phyloP scores from a whole-genome alignment of 2,329 filamentous ascomycete species.

The Aureobasidium subglaciale region DNA sequence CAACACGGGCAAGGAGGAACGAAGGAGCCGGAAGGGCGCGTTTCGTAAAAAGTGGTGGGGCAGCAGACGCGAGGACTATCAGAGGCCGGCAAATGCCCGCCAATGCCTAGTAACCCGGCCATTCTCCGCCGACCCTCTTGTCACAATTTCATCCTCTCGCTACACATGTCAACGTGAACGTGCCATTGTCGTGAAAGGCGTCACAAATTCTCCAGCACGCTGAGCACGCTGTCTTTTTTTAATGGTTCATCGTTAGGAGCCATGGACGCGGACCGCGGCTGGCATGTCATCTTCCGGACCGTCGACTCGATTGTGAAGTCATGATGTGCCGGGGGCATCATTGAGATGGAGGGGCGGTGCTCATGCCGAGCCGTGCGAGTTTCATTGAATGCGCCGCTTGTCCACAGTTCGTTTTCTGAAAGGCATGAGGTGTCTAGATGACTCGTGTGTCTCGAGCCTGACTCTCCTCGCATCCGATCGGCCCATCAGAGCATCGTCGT shows the following conservation, averaged over 20 bases:
- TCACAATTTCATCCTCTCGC: not conserved
- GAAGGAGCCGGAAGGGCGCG: not conserved
- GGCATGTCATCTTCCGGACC: not conserved
- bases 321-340: no score
- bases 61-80: not conserved
- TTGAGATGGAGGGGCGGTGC: no score
- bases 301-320: not conserved
- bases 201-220: not conserved
- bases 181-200: not conserved
- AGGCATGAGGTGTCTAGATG: not conserved
- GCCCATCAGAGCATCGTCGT: not conserved
- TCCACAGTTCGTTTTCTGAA: not conserved
- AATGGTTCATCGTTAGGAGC: not conserved
- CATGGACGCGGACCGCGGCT: not conserved
- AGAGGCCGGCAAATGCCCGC: not conserved
- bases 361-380: not conserved
- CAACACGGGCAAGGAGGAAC: not conserved
- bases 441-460: not conserved
- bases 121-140: not conserved
- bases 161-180: not conserved
- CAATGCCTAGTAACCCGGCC: not conserved
- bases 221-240: not conserved
- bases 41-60: constrained; percentile 2
- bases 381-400: not conserved
- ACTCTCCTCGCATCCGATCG: not conserved